Percentiles rank a stretch among this genome's conserved stretches.
phyloP scores from a whole-genome alignment of 768 basidiomycete genomes.

The Scleroderma bovista region DNA sequence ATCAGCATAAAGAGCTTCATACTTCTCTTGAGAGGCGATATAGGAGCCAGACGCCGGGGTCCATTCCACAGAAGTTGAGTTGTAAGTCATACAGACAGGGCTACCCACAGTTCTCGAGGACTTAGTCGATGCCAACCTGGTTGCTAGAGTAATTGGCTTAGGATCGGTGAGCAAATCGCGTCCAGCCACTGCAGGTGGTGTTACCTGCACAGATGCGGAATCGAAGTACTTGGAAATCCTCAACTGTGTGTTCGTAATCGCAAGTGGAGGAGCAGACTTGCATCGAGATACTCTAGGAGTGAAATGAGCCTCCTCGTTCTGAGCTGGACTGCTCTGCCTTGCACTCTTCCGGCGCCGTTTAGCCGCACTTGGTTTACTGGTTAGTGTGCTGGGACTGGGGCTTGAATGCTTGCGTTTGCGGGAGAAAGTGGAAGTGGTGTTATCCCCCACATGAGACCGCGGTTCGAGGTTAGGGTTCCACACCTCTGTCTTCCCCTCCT shows the following conservation, averaged over 20 bases:
- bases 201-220: neutral
- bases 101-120: slow-evolving; percentile 5
- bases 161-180: too few species aligned
- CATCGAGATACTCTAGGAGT: too few species aligned
- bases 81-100: neutral
- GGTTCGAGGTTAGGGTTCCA: too few species aligned
- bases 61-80: neutral
- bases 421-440: slow-evolving; percentile 1
- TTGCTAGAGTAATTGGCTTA: too few species aligned
- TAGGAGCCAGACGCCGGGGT: neutral
- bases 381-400: neutral
- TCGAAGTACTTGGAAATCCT: slow-evolving; percentile 21
- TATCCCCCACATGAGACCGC: neutral
- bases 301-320: too few species aligned
- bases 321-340: too few species aligned
- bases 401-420: neutral
- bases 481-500: too few species aligned
- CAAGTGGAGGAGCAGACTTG: too few species aligned
- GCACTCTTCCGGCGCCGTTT: too few species aligned
- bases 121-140: slow-evolving; percentile 5
- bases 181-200: neutral
- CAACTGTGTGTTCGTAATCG: neutral
- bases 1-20: slow-evolving; percentile 12
- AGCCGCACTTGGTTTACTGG: neutral
- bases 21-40: neutral